Evolutionary conservation across 2,329 filamentous ascomycete genomes (phyloP).

Genomic region (Cordyceps militaris): DNA sequence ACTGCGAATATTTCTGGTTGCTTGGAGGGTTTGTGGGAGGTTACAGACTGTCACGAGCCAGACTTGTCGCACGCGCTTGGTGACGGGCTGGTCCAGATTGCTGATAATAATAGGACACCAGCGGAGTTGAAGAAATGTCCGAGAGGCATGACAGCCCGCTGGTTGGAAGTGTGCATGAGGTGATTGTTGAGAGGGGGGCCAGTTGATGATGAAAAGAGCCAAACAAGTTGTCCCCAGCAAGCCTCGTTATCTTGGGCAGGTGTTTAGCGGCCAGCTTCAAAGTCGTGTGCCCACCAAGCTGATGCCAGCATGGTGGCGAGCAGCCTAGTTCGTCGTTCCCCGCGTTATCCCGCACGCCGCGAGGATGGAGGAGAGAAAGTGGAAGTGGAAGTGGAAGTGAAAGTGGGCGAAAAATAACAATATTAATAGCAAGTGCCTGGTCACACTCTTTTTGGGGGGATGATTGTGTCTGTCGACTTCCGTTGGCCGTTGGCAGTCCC

Average conservation of each 20-base stretch:
- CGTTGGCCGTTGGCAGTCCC: not conserved
- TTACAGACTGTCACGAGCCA: not conserved
- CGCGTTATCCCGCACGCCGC: conserved; percentile 6
- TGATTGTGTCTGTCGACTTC: not conserved
- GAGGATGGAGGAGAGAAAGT: not conserved
- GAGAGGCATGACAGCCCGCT: not conserved
- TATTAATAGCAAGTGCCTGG: not conserved
- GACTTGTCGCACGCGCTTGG: not conserved
- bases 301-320: not conserved
- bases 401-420: not conserved
- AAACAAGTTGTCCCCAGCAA: not conserved
- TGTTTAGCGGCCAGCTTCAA: not conserved
- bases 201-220: not conserved
- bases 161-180: not conserved
- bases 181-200: not conserved
- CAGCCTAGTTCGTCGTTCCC: not conserved
- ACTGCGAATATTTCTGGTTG: not conserved
- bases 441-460: not conserved
- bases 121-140: not conserved
- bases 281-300: conserved; percentile 3
- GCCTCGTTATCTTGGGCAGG: not conserved
- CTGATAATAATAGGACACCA: too few species aligned
- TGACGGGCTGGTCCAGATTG: not conserved
- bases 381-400: too few species aligned
- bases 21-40: not conserved